Evolutionary conservation across 768 basidiomycete species (phyloP).

Genomic region (Leccinum fibrillosum): DNA sequence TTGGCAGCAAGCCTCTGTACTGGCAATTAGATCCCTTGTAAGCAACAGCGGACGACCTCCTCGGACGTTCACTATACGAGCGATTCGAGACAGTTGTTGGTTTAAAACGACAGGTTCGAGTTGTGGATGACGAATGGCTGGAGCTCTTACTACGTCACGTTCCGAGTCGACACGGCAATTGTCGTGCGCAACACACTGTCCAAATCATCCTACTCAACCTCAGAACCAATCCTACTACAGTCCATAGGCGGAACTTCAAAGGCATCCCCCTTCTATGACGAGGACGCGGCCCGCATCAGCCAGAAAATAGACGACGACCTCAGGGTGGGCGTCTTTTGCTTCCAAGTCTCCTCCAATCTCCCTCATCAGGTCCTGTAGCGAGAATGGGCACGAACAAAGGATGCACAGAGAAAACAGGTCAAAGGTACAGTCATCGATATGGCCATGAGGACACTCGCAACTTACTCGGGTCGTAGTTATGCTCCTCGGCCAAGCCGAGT

Average conservation of each 20-base stretch:
- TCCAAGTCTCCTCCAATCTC: background rate
- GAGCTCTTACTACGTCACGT: no score
- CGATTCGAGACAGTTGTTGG: no score
- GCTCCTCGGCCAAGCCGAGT: constrained; percentile 77
- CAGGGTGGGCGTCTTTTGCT: constrained; percentile 36
- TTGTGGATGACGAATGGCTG: no score
- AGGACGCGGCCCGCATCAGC: constrained; percentile 45
- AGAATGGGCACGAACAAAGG: constrained; percentile 46
- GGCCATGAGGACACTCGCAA: background rate
- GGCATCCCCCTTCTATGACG: constrained; percentile 37
- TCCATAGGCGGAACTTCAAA: constrained; percentile 29
- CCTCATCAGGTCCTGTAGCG: constrained; percentile 35
- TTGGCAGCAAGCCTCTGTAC: no score
- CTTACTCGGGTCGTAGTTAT: constrained; percentile 45
- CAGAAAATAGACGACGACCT: constrained; percentile 56
- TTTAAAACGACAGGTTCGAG: no score
- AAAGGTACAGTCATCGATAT: constrained; percentile 41
- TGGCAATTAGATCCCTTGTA: no score
- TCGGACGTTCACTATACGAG: no score
- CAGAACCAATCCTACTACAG: constrained; percentile 31
- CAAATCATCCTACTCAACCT: constrained; percentile 19
- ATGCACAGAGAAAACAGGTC: constrained; percentile 45
- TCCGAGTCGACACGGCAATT: no score
- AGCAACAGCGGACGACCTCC: no score
- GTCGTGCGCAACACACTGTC: no score